A percentile compares a stretch with the other conserved stretches of the same genome.
Conservation (phyloP, 1,284 basidiomycete species). For the Chalciporus sp. region DNA sequence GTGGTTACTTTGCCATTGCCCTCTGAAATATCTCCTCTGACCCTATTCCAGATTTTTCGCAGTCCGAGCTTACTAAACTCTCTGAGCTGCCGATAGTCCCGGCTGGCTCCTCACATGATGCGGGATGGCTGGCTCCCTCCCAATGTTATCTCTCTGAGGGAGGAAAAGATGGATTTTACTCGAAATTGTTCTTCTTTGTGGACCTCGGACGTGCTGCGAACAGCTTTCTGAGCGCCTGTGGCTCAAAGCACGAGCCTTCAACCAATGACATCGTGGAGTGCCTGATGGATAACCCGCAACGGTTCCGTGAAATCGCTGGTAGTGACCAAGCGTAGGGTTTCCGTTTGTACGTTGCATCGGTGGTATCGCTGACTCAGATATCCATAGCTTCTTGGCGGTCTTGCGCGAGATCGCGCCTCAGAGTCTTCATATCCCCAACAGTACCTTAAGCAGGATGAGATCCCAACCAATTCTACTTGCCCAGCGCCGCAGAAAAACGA, state of each 20-base stretch:
- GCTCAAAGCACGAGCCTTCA: slow-evolving; percentile 70
- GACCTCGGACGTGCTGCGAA: slow-evolving; percentile 86
- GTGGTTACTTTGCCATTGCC: slow-evolving; percentile 19
- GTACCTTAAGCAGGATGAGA: slow-evolving; percentile 57
- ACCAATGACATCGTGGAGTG: slow-evolving; percentile 48
- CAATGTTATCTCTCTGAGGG: slow-evolving; percentile 62
- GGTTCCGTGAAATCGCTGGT: slow-evolving; percentile 7
- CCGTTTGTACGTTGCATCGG: background rate
- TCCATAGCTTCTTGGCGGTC: slow-evolving; percentile 3
- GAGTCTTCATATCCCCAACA: background rate
- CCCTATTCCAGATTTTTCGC: slow-evolving; percentile 23
- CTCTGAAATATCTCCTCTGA: background rate
- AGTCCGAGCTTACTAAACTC: slow-evolving; percentile 32
- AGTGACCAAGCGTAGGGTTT: slow-evolving; percentile 1
- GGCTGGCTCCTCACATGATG: slow-evolving; percentile 28
- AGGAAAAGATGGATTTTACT: slow-evolving; percentile 45
- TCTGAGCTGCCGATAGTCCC: slow-evolving; percentile 62
- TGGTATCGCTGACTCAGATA: background rate
- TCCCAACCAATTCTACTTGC: slow-evolving; percentile 72
- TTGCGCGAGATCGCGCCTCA: slow-evolving; percentile 6
- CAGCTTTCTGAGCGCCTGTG: slow-evolving; percentile 80
- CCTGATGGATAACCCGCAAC: slow-evolving; percentile 4
- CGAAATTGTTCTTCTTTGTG: slow-evolving; percentile 80
- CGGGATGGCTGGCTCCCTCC: slow-evolving; percentile 57
- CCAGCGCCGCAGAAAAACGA: slow-evolving; percentile 42